phyloP scores from a whole-genome alignment of 179 eudicot species.

The Heliamphora pulchella region DNA sequence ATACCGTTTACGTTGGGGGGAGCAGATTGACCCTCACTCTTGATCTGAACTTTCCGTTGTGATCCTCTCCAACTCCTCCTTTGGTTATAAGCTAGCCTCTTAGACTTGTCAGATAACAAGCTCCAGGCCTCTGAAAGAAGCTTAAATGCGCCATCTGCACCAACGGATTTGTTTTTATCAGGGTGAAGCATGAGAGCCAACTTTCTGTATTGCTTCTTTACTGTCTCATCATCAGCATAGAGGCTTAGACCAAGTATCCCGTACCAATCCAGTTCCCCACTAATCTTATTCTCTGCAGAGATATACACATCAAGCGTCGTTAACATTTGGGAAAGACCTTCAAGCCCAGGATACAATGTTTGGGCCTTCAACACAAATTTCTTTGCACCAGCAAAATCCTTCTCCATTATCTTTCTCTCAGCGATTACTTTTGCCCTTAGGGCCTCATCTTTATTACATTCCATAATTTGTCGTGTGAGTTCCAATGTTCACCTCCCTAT shows the following conservation, averaged over 20 bases:
- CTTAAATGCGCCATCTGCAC: slow-evolving; percentile 97
- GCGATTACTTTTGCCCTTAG: slow-evolving; percentile 68
- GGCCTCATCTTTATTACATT: slow-evolving; percentile 93
- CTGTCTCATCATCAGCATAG: slow-evolving; percentile 61
- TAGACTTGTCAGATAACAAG: slow-evolving; percentile 68
- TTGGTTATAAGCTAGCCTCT: slow-evolving; percentile 67
- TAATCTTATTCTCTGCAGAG: slow-evolving; percentile 66
- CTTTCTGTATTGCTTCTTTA: slow-evolving; percentile 72
- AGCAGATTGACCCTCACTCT: slow-evolving; percentile 31
- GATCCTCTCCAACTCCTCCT: slow-evolving; percentile 43
- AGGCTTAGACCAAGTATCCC: slow-evolving; percentile 74
- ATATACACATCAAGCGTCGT: slow-evolving; percentile 62
- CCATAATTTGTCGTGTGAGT: slow-evolving; percentile 37
- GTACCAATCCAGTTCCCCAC: slow-evolving; percentile 87
- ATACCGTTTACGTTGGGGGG: slow-evolving; percentile 54
- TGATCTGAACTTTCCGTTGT: slow-evolving; percentile 36
- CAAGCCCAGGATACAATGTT: slow-evolving; percentile 59
- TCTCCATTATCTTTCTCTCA: slow-evolving; percentile 60
- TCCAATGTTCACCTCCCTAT: neutral
- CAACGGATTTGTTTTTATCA: slow-evolving; percentile 81
- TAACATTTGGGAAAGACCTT: slow-evolving; percentile 61
- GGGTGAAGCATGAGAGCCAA: slow-evolving; percentile 88
- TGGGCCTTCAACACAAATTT: slow-evolving; percentile 79
- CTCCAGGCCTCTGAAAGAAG: slow-evolving; percentile 94
- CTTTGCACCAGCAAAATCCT: slow-evolving; percentile 65